phyloP scores from a whole-genome alignment of 805 yeast genomes.

The Kodamaea laetipori region DNA sequence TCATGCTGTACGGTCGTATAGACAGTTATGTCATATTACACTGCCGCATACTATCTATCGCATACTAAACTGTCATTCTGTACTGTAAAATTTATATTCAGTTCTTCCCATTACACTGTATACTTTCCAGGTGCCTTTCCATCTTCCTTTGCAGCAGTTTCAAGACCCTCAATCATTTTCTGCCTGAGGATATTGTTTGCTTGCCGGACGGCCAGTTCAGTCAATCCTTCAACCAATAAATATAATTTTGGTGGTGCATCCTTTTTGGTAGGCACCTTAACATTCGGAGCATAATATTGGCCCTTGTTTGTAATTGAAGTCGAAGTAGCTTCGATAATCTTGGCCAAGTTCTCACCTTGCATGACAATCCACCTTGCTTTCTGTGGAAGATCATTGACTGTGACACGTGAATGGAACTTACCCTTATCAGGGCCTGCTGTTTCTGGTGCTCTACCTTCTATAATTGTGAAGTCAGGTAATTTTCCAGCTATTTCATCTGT shows the following conservation, averaged over 20 bases:
- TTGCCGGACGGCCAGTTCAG: conserved; percentile 55
- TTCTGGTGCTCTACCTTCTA: conserved; percentile 55
- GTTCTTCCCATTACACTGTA: conserved; percentile 47
- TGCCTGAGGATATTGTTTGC: conserved; percentile 62
- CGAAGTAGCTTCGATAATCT: conserved; percentile 68
- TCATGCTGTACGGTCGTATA: too few relatives aligned
- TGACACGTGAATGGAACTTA: conserved; percentile 64
- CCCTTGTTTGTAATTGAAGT: conserved; percentile 85
- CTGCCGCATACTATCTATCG: too few relatives aligned
- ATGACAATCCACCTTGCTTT: conserved; percentile 77
- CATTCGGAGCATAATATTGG: conserved; percentile 52
- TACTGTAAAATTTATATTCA: too few relatives aligned
- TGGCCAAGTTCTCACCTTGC: conserved; percentile 60
- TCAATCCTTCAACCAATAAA: conserved; percentile 73
- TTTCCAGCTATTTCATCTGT: conserved; percentile 17
- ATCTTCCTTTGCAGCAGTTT: conserved; percentile 48
- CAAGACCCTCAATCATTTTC: conserved; percentile 57
- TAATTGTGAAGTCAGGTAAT: conserved; percentile 48
- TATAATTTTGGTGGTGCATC: conserved; percentile 75
- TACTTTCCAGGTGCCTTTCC: conserved; percentile 51
- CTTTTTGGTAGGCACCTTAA: conserved; percentile 44
- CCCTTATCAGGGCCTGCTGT: conserved; percentile 57
- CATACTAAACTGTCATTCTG: too few relatives aligned
- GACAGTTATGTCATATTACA: too few relatives aligned
- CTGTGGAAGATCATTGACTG: conserved; percentile 85